Base-by-base conservation (phyloP, 169 alveolate genomes). In the Plasmodium yoelii region DNA sequence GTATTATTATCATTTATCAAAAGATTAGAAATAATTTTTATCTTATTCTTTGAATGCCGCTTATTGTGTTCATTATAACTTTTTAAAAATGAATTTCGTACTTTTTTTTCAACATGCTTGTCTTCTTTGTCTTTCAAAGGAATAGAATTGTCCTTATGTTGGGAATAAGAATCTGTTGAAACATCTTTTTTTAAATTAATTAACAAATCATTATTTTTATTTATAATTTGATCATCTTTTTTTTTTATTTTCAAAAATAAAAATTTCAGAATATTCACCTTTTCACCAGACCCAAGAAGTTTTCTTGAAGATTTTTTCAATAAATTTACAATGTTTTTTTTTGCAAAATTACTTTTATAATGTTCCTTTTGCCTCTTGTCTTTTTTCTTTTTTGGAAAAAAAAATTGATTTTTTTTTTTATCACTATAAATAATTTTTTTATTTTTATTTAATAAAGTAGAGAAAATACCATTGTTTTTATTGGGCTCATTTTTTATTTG, bases 231-330 rank as follows among this genome's bases (percentile, higher is more conserved):
- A 10, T 73, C 63, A 73, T 73, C 15, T 18, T 73, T 73, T 49
- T 46, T 73, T 59, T 73, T 73, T 34, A 51, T 73, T 49, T 73
- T 73, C 18, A 73, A 73, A 59, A 73, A 73, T 57, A 73, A 12
- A 13, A 57, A 57, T 73, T 59, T 73, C 12, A 73, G 60, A 57
- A 59, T 46, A 28, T 59, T 73, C 5, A 73, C 63, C 44, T 59
- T 73, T 73, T 73, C 87, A 13, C 73, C 73, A 13, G 87, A 73
- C 19, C 44, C 42, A 57, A 73, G 26, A 42, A 73, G 22, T 63
- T 34, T 73, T 59, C 60, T 73, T 9, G 87, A 73, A 15, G 87
- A 73, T 10, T 57, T 73, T 57, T 53, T 73, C 44, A 73, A 73
- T 9, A 57, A 49, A 15, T 44, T 44, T 9, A 73, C 56, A 73